Evolutionary conservation across 129 eudicot genomes (phyloP).

Genomic region (Erigeron canadensis): DNA sequence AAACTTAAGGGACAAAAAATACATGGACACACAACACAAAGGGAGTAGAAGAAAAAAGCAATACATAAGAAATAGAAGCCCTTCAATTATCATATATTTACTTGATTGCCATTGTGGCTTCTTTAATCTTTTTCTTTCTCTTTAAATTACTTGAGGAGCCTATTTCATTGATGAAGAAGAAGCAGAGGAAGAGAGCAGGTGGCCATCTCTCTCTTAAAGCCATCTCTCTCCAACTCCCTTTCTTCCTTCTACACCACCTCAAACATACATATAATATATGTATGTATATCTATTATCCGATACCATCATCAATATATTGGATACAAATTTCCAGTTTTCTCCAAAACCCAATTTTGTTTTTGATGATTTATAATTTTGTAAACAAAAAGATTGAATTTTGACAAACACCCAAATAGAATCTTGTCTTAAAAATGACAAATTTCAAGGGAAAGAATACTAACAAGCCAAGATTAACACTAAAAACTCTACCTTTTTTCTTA

Average conservation of each 20-base stretch:
- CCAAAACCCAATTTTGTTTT: conserved; percentile 24
- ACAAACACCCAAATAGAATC: conserved; percentile 6
- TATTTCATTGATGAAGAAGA: conserved; percentile 35
- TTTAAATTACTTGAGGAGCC: conserved; percentile 31
- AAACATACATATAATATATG: background rate
- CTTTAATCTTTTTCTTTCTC: conserved; percentile 38
- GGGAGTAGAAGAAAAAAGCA: background rate
- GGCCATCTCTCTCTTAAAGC: conserved; percentile 39
- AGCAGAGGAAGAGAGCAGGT: conserved; percentile 48
- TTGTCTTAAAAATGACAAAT: conserved; percentile 42
- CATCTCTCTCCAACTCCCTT: conserved; percentile 45
- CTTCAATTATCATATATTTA: conserved; percentile 28
- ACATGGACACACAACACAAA: conserved; percentile 9
- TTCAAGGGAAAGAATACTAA: conserved; percentile 28
- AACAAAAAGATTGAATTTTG: conserved; percentile 19
- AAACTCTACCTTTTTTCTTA: conserved; percentile 52
- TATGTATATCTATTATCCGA: background rate
- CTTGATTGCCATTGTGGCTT: conserved; percentile 27
- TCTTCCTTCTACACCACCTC: conserved; percentile 2
- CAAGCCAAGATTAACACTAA: conserved; percentile 51
- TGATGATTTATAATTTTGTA: conserved; percentile 28
- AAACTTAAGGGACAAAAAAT: background rate
- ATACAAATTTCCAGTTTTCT: conserved; percentile 13
- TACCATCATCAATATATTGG: conserved; percentile 16
- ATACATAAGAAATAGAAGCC: conserved; percentile 6